Evolutionary conservation across 2,329 filamentous ascomycete species (phyloP).

Genomic region (Sarocladium strictum): DNA sequence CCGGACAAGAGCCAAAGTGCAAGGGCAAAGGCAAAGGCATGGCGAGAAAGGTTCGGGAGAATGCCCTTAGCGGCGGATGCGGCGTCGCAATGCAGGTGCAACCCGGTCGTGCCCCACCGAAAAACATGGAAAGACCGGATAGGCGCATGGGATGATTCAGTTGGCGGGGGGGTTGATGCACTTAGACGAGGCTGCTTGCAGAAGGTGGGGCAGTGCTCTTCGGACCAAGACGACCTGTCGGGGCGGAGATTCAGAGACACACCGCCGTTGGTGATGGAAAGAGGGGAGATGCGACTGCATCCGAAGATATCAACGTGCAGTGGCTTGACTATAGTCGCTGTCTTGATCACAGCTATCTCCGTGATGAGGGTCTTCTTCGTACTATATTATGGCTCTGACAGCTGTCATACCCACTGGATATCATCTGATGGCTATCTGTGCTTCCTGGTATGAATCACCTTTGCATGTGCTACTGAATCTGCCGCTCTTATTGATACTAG

Average conservation of each 20-base stretch:
- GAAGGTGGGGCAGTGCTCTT: background rate
- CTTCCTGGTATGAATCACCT: too few relatives aligned
- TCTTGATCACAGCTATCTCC: too few relatives aligned
- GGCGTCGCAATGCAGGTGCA: constrained; percentile 9
- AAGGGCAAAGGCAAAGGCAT: too few relatives aligned
- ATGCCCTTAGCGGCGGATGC: constrained; percentile 8
- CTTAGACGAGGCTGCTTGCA: background rate
- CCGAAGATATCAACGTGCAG: background rate
- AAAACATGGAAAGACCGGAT: constrained; percentile 9
- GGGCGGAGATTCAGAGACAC: background rate
- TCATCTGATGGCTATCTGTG: too few relatives aligned
- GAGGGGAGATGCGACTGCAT: background rate
- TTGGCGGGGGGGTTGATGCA: background rate
- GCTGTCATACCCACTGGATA: too few relatives aligned
- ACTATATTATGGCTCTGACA: too few relatives aligned
- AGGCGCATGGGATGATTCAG: constrained; percentile 8
- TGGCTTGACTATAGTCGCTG: background rate
- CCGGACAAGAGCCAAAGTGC: background rate
- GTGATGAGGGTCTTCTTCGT: too few relatives aligned
- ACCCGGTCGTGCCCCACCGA: background rate
- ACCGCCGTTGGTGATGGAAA: background rate
- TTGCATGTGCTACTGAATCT: too few relatives aligned
- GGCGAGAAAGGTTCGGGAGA: background rate
- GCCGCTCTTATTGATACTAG: too few relatives aligned
- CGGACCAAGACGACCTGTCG: constrained; percentile 5